Evolutionary conservation across 169 alveolate genomes (phyloP), one percentile per base, ranked within the genome.

Genomic region (Pseudocohnilembus persalinus): DNA sequence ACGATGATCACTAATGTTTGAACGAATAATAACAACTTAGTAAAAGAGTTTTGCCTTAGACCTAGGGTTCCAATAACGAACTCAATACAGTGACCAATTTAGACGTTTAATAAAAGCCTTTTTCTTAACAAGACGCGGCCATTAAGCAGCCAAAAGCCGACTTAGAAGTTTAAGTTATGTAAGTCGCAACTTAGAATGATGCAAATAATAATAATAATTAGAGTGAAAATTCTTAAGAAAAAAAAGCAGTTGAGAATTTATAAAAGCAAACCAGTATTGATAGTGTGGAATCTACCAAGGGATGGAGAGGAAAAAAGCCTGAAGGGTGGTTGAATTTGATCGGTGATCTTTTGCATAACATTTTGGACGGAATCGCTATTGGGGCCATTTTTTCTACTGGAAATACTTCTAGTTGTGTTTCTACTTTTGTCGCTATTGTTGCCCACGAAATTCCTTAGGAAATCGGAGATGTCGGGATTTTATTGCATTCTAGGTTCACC

Each of bases 381-480:
- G 89, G 89, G 4, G 84, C 72, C 26, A 31, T 75, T 1, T 84
- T 84, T 77, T 75, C 84, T 1, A 68, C 83, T 27, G 33, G 81
- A 16, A 73, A 32, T 31, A 74, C 31, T 68, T 34, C 68, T 29
- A 84, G 49, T 65, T 49, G 74, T 32, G 64, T 74, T 6, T 72
- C 80, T 26, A 84, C 89, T 64, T 27, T 84, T 6, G 80, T 84
- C 26, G 89, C 89, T 35, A 77, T 84, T 6, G 77, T 84, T 26
- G 83, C 82, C 28, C 89, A 84, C 77, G 89, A 84, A 77, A 68
- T 78, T 32, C 83, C 89, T 35, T 77, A 84, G 29, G 89, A 84
- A 72, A 77, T 84, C 63, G 89, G 89, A 1, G 89, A 84, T 84
- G 82, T 80, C 15, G 74, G 84, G 26, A 84, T 84, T 24, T 35